Base-by-base conservation (phyloP, 1,139 yeast species). In the Pichia norvegensis region DNA sequence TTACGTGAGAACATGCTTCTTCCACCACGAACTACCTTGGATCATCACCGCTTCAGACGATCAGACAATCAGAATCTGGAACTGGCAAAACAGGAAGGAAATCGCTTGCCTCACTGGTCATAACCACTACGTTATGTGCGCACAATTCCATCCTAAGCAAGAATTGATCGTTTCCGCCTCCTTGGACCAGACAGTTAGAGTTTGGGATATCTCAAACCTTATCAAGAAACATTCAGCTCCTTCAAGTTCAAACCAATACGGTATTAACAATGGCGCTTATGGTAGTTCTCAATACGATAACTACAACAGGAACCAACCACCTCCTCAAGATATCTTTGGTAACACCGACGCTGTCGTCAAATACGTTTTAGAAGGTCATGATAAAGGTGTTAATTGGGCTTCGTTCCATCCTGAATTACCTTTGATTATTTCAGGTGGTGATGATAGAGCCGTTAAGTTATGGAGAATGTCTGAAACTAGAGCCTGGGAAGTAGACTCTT, bases 401-500 rank as follows among this genome's bases (percentile, higher is more conserved):
- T 73, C 95, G 27, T 94, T 94, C 79, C 99, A 94, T 63, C 98
- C 98, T 41, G 88, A 95, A 20, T 73, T 88, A 62, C 98, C 98
- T 8, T 75, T 92, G 59, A 88, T 94, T 64, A 95, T 90, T 14
- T 87, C 97, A 29, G 95, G 94, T 57, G 95, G 95, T 63, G 99
- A 94, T 64, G 98, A 94, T 65, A 78, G 98, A 56, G 81, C 92
- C 54, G 86, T 94, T 46, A 92, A 92, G 67, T 73, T 94, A 56
- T 94, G 98, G 98, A 79, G 98, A 67, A 88, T 90, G 97, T 83
- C 90, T 60, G 97, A 94, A 58, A 83, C 95, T 35, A 88, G 90
- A 67, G 98, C 98, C 29, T 94, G 98, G 97, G 98, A 94, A 66
- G 95, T 94, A 46, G 99, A 94, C 63, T 87, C 97, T 38, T 92